These are phyloP conservation scores for Colletotrichum godetiae DNA, from an alignment of 2,329 filamentous ascomycete species.

Conservation along the genomic window DNA sequence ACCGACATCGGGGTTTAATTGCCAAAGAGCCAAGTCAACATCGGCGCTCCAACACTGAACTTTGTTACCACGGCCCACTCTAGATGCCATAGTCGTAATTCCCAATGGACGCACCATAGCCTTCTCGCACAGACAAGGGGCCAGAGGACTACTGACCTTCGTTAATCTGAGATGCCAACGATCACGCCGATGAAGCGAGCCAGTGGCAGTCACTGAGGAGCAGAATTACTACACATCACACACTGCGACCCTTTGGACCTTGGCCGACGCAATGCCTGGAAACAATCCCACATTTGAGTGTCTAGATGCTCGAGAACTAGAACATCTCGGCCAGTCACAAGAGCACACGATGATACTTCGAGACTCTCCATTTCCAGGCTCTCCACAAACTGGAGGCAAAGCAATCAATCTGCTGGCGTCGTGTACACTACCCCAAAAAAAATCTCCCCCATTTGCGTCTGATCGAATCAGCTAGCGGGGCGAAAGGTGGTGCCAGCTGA, in stretches of 20 bases:
- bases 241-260: background rate
- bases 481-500: slow-evolving; percentile 9
- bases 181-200: background rate
- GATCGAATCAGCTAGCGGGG: slow-evolving; percentile 23
- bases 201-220: background rate
- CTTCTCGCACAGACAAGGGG: slow-evolving; percentile 18
- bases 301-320: background rate
- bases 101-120: slow-evolving; percentile 11
- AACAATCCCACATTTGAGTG: background rate
- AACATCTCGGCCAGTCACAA: slow-evolving; percentile 8
- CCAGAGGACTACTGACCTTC: background rate
- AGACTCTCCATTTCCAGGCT: slow-evolving; percentile 8
- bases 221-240: background rate
- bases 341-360: background rate
- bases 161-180: slow-evolving; percentile 11
- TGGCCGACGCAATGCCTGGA: slow-evolving; percentile 4
- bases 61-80: background rate
- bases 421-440: slow-evolving; percentile 16
- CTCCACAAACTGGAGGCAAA: slow-evolving; percentile 13
- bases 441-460: slow-evolving; percentile 16
- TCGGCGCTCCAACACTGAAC: background rate
- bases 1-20: background rate
- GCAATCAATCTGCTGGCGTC: slow-evolving; percentile 24
- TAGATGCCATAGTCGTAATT: slow-evolving; percentile 2
- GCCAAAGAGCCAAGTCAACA: background rate